These are phyloP conservation scores for Candida ficus DNA, from an alignment of 805 yeast genomes.

Conservation along the genomic window DNA sequence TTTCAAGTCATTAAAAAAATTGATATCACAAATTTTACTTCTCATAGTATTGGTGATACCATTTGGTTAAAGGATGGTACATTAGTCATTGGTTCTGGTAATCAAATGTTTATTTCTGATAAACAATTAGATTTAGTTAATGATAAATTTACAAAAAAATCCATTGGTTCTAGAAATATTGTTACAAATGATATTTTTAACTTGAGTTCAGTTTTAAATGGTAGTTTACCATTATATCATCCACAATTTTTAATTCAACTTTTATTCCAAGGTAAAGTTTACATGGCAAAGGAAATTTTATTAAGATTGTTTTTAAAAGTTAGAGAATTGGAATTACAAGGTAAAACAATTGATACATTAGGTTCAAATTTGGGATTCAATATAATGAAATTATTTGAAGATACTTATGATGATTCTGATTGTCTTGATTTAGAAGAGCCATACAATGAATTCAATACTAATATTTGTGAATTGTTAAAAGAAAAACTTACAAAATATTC, in stretches of 20 bases:
- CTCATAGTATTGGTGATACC: conserved; percentile 84
- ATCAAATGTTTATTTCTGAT: conserved; percentile 81
- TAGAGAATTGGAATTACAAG: conserved; percentile 46
- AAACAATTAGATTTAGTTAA: conserved; percentile 48
- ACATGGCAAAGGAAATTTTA: conserved; percentile 52
- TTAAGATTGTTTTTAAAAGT: conserved; percentile 46
- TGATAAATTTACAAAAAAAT: conserved; percentile 46
- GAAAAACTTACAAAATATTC: conserved; percentile 60
- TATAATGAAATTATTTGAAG: conserved; percentile 24
- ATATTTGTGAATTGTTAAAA: conserved; percentile 42
- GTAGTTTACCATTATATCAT: conserved; percentile 85
- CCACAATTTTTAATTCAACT: conserved; percentile 83
- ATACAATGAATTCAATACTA: conserved; percentile 34
- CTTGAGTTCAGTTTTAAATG: conserved; percentile 73
- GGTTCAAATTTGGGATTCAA: conserved; percentile 29
- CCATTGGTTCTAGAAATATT: conserved; percentile 56
- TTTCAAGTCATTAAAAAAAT: conserved; percentile 72
- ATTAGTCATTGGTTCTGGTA: conserved; percentile 81
- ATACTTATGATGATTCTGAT: neutral
- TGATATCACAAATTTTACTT: conserved; percentile 64
- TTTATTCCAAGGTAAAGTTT: conserved; percentile 54
- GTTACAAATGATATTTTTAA: conserved; percentile 54
- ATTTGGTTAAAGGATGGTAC: conserved; percentile 79
- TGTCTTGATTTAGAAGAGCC: conserved; percentile 29
- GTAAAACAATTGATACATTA: conserved; percentile 16